Base-by-base conservation (phyloP, 805 yeast species). In the Nakazawaea sp. region DNA sequence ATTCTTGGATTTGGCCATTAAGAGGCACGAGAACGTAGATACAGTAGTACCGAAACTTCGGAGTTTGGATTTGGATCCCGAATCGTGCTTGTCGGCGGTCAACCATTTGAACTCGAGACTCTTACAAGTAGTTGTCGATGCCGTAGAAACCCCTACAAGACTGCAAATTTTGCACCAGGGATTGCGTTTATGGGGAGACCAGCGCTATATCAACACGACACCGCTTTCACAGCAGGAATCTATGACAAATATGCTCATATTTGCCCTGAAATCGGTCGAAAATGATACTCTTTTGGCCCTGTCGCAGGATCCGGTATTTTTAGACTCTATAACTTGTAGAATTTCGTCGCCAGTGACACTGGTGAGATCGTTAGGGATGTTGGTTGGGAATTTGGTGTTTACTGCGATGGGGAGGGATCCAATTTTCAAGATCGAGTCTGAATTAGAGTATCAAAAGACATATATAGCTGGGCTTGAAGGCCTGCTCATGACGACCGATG, bases 291-390 rank as follows among this genome's bases (percentile, higher is more conserved):
- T 66, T 0, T 31, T 37, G 8, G 46, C 41, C 1, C 17, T 77
- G 2, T 51, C 75, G 4, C 52, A 48, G 10, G 56, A 65, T 7
- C 37, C 56, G 2, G 36, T 36, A 0, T 79, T 80, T 46, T 51
- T 80, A 12, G 50, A 60, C 18, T 66, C 75, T 0, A 62, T 82
- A n/a, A 69, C 82, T 0, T 57, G 64, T 35, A 61, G 80, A 26
- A 59, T 82, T n/a, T 66, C 64, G 18, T 70, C 81, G 0, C 63
- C 64, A 31, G 64, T 75, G 1, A 47, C 53, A 1, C 51, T 48
- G n/a, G 55, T 68, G 2, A 66, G 84, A 38, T 49, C 62, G 11
- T 53, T 78, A 23, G 88, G 79, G 0, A 72, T 81, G 53, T 48
- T 69, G 12, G 52, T 81, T 5, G 85, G 84, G 1, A 81, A 79